Percentiles rank a stretch among this genome's conserved stretches.
Conservation (phyloP, 2,329 filamentous ascomycete genomes). For the Ampelomyces quisqualis region DNA sequence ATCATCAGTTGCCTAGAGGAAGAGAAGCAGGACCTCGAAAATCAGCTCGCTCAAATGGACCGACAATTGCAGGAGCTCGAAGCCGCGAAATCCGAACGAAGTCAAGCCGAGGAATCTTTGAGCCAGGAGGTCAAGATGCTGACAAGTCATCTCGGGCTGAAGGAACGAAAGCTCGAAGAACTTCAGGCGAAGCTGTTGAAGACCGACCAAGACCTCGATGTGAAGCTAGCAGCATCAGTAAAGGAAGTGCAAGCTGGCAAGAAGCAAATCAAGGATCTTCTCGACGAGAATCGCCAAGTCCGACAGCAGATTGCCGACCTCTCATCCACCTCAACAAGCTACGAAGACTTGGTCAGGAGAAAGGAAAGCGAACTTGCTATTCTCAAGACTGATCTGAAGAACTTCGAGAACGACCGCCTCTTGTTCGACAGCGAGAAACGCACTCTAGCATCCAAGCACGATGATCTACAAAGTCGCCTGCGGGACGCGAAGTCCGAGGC, state of each 20-base stretch:
- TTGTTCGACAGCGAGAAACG: slow-evolving; percentile 77
- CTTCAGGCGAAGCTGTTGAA: slow-evolving; percentile 81
- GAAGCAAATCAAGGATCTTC: slow-evolving; percentile 71
- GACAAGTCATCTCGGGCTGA: slow-evolving; percentile 82
- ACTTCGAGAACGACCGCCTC: slow-evolving; percentile 76
- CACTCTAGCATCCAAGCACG: slow-evolving; percentile 70
- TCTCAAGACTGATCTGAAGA: slow-evolving; percentile 80
- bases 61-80: slow-evolving; percentile 69
- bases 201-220: slow-evolving; percentile 82
- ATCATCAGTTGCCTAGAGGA: slow-evolving; percentile 83
- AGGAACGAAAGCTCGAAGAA: slow-evolving; percentile 86
- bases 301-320: slow-evolving; percentile 84
- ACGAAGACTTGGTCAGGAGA: slow-evolving; percentile 87
- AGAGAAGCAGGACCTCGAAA: slow-evolving; percentile 75
- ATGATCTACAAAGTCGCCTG: slow-evolving; percentile 72
- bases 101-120: slow-evolving; percentile 72
- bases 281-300: slow-evolving; percentile 77
- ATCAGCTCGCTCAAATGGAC: slow-evolving; percentile 69
- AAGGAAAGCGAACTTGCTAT: slow-evolving; percentile 93
- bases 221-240: slow-evolving; percentile 74
- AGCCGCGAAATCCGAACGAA: slow-evolving; percentile 69
- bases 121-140: slow-evolving; percentile 87
- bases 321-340: slow-evolving; percentile 88
- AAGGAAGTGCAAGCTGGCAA: slow-evolving; percentile 78
- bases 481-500: slow-evolving; percentile 86